Base-by-base conservation (phyloP, 139 green algal species). In the Medakamo hakoo region DNA sequence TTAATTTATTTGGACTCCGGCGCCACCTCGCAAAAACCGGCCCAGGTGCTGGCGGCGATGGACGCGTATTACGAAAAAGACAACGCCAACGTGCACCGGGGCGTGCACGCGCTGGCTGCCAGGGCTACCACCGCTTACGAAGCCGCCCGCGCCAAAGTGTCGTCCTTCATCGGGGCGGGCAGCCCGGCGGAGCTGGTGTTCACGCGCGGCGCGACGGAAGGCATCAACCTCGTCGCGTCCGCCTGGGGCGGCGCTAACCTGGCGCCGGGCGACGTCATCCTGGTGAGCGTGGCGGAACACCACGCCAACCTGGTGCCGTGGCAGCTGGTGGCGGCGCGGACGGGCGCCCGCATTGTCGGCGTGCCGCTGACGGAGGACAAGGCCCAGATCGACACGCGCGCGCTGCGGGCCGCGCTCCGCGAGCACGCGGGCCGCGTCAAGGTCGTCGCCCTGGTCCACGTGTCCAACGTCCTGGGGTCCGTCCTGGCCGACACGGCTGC, bases 271-370 rank as follows among this genome's bases (percentile, higher is more conserved):
- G 93, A 99, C 63, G 93, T 98, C 84, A 84, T 97, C 30, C 72
- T 98, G n/a, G 48, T 90, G 24, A 90, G 80, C 5, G 90, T 96
- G 4, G 87, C 89, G 52, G 93, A 98, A 84, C 91, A 97, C 73
- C 93, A 99, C 80, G 88, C 76, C 82, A 98, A 98, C 73, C 63
- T 98, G 30, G 92, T 98, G 30, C 93, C 93, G 4, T 99, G 93
- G 93, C 93, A 99, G 81, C 57, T 98, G 49, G 62, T 97, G 59
- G 82, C 82, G 21, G 55, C 86, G 66, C 73, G 73, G 16, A 96
- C 81, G 24, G 90, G 93, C n/a, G 82, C 80, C 14, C 70, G 85
- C 40, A 65, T 97, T 32, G 79, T 75, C 55, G 76, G 83, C 68
- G 82, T 87, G 24, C 58, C 60, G 2, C 74, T 90, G 16, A 87